A percentile compares a stretch with the other conserved stretches of the same genome.
phyloP scores from a whole-genome alignment of 2,329 filamentous ascomycete species.

The Xylariomycetidae sp. region DNA sequence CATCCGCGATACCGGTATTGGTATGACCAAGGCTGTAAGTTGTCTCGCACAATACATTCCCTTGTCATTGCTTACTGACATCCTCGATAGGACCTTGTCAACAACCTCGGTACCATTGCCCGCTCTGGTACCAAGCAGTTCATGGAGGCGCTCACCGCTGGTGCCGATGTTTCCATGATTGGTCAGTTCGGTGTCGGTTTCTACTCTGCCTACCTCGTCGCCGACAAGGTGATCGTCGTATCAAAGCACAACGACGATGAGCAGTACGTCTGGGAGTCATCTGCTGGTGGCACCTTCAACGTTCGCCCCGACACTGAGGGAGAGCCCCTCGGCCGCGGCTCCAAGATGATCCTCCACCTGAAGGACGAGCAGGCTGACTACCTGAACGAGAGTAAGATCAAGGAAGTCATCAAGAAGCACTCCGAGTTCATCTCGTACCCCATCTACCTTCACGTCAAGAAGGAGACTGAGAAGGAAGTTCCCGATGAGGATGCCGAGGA shows the following conservation, averaged over 20 bases:
- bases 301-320: constrained; percentile 86
- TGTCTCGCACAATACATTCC: background rate
- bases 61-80: constrained; percentile 28
- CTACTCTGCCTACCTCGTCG: constrained; percentile 99
- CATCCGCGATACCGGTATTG: constrained; percentile 96
- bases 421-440: constrained; percentile 99
- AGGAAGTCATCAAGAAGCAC: constrained; percentile 99
- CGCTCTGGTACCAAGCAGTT: constrained; percentile 99
- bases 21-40: constrained; percentile 99
- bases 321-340: constrained; percentile 85
- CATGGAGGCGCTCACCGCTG: constrained; percentile 98
- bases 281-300: constrained; percentile 94
- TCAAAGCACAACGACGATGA: constrained; percentile 99
- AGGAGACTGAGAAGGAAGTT: constrained; percentile 99
- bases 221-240: constrained; percentile 89
- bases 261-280: constrained; percentile 99
- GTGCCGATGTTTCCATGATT: constrained; percentile 99
- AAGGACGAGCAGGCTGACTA: constrained; percentile 99
- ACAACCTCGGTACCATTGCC: constrained; percentile 99
- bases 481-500: constrained; percentile 89
- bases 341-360: constrained; percentile 96
- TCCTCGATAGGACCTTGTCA: constrained; percentile 77
- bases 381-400: constrained; percentile 97
- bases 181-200: constrained; percentile 99
- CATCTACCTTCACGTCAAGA: constrained; percentile 99